Conservation (phyloP, 2,329 filamentous ascomycete genomes). For the Cladosporium halotolerans region DNA sequence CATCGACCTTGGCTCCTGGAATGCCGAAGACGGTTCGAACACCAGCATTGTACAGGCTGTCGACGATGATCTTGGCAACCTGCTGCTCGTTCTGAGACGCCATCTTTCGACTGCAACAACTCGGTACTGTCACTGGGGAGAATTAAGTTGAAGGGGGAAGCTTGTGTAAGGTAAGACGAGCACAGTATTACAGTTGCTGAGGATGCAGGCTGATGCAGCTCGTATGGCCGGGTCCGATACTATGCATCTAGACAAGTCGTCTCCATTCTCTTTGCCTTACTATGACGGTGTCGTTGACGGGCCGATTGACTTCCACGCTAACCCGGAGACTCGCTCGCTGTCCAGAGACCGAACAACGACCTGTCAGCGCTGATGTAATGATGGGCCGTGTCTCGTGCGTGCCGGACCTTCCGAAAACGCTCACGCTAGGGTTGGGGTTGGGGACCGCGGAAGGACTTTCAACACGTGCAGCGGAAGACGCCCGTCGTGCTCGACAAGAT, state of each 20-base stretch:
- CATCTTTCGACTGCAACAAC: not conserved
- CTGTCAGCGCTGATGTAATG: slow-evolving; percentile 3
- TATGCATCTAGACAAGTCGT: not conserved
- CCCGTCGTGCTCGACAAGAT: no score
- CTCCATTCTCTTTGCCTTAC: not conserved
- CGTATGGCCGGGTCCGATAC: no score
- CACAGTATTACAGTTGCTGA: not conserved
- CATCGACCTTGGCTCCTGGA: slow-evolving; percentile 45
- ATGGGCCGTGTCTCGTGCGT: not conserved
- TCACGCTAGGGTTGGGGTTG: not conserved
- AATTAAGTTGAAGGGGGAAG: not conserved
- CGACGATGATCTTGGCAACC: slow-evolving; percentile 29
- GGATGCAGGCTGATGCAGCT: not conserved
- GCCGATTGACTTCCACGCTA: slow-evolving; percentile 9
- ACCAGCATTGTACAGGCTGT: slow-evolving; percentile 36
- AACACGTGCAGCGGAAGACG: no score
- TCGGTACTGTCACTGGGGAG: not conserved
- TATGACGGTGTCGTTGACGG: not conserved
- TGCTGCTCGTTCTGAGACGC: slow-evolving; percentile 10
- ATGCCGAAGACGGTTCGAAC: slow-evolving; percentile 44
- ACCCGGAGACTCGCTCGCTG: no score
- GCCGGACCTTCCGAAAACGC: not conserved
- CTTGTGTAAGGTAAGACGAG: not conserved
- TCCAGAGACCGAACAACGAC: no score
- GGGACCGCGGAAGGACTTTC: no score